Percentiles rank a stretch among this genome's conserved stretches.
These are phyloP conservation scores for Cordyceps militaris DNA, from an alignment of 2,329 filamentous ascomycete genomes.

Conservation along the genomic window DNA sequence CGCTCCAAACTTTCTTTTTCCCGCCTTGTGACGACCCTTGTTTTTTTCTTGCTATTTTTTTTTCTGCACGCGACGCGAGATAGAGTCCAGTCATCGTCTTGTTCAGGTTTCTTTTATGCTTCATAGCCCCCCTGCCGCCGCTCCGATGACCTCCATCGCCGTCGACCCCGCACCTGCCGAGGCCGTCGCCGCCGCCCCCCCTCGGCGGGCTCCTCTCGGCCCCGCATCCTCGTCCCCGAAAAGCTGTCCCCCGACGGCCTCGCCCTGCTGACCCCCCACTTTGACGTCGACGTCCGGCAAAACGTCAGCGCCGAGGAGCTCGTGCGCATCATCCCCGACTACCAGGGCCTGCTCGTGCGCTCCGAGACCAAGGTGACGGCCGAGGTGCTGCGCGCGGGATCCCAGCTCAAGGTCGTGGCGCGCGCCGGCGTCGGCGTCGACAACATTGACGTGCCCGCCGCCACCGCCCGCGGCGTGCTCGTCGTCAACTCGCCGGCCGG, in stretches of 20 bases:
- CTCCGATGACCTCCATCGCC: conserved; percentile 19
- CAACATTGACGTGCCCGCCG: conserved; percentile 69
- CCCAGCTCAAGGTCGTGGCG: conserved; percentile 68
- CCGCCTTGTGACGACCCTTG: no score
- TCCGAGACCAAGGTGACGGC: conserved; percentile 77
- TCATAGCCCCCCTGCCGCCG: neutral
- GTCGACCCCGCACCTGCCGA: neutral
- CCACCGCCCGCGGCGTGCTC: conserved; percentile 66
- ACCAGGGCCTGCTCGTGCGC: conserved; percentile 71
- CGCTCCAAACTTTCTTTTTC: neutral
- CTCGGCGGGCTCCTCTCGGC: conserved; percentile 18
- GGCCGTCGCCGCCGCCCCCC: conserved; percentile 10
- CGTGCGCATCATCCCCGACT: conserved; percentile 57
- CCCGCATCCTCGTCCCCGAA: conserved; percentile 64
- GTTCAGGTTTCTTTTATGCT: neutral
- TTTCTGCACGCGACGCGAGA: neutral
- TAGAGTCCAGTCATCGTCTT: neutral
- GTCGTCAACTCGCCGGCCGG: conserved; percentile 75
- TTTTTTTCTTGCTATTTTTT: neutral
- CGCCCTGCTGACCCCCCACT: conserved; percentile 56
- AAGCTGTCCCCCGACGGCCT: conserved; percentile 76
- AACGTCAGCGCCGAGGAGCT: conserved; percentile 58
- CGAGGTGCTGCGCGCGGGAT: conserved; percentile 57
- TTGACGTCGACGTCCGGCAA: conserved; percentile 63
- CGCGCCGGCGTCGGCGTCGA: conserved; percentile 77